Evolutionary conservation across 129 eudicot species (phyloP), one percentile per base, ranked within the genome.

Genomic region (Ambrosia trifida): DNA sequence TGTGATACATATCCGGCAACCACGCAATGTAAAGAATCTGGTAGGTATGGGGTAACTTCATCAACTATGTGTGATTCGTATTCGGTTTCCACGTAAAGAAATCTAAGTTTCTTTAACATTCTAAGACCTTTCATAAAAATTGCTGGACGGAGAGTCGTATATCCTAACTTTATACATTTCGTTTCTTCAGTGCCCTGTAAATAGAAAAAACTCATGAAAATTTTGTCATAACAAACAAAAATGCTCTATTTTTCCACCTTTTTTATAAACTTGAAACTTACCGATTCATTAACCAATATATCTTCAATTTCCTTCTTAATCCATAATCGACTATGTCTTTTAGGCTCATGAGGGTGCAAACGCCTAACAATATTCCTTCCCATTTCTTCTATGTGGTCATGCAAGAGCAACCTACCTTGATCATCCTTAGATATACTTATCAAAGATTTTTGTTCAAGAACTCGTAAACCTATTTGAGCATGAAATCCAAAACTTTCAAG

Each of bases 331-430:
- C 56, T 70, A 9, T 53, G 75, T 6, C 3, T 7, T 13, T 13
- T 0, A 70, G 72, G 72, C 14, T 67, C 72, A 3, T 53, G 3
- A 10, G 40, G 43, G 65, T 54, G 66, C 41, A 14, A 13, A 11
- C 66, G 66, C 14, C 70, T n/a, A 45, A 19, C 32, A 2, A 70
- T 70, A 28, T 70, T 7, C 53, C n/a, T 11, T 0, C 75, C 75
- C 66, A 70, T 40, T 20, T 70, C 75, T 70, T 70, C 66, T 6
- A 70, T 19, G 7, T 13, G 41, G 63, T 70, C 75, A 70, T 70
- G 75, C 40, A 56, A 53, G n/a, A 8, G 52, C 65, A 70, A 38
- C 7, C 0, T 0, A 1, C 2, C 9, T 0, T 0, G 2, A n/a
- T 3, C 14, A 18, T 0, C 1, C 5, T 19, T 0, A 12, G 52